Percentiles rank a stretch among this genome's conserved stretches.
Evolutionary conservation across 768 basidiomycete genomes (phyloP).

Genomic region (Mycena vitilis): DNA sequence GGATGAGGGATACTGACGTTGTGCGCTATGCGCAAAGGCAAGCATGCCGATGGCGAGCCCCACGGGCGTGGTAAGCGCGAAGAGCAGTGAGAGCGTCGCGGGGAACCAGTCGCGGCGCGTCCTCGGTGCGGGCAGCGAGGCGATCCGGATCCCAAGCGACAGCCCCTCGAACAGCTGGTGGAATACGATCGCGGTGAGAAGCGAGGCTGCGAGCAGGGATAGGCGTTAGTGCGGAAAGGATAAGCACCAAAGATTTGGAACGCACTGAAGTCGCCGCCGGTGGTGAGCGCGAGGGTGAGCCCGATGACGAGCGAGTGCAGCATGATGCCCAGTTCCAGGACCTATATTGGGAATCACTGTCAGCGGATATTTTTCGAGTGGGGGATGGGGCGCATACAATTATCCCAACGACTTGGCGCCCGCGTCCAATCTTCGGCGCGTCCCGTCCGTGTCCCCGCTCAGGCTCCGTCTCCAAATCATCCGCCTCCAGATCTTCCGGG

Average conservation of each 20-base stretch:
- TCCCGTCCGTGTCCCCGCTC: constrained; percentile 23
- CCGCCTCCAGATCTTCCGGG: constrained; percentile 24
- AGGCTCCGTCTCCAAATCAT: constrained; percentile 34
- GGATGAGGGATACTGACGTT: constrained; percentile 23
- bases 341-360: constrained; percentile 51
- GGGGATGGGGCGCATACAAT: constrained; percentile 58
- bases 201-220: constrained; percentile 59
- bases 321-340: constrained; percentile 88
- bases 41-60: constrained; percentile 73
- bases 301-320: constrained; percentile 86
- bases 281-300: constrained; percentile 77
- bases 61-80: constrained; percentile 79
- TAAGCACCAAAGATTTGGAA: constrained; percentile 28
- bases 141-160: constrained; percentile 77
- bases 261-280: constrained; percentile 78
- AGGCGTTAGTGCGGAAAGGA: constrained; percentile 8
- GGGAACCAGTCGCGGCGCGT: constrained; percentile 54
- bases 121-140: constrained; percentile 26
- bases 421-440: constrained; percentile 56
- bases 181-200: constrained; percentile 80
- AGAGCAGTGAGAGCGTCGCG: constrained; percentile 67
- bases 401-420: constrained; percentile 79
- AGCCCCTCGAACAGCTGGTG: constrained; percentile 90
- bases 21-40: constrained; percentile 51
- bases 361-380: constrained; percentile 2